Evolutionary conservation across 768 basidiomycete species (phyloP), one percentile per base, ranked within the genome.

Genomic region (Auricularia heimuer): DNA sequence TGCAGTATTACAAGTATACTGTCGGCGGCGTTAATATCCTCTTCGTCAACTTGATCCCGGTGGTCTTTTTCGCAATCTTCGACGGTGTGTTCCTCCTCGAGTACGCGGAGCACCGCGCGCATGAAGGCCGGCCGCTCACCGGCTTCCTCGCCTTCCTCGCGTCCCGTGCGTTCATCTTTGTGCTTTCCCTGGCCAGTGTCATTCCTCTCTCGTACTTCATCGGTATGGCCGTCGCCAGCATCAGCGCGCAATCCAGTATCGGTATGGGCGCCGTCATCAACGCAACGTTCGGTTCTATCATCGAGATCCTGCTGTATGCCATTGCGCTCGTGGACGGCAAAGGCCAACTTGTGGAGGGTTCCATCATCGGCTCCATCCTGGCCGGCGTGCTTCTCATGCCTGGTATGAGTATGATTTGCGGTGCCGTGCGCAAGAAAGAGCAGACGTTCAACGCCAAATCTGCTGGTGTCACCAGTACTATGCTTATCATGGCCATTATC

Each of bases 191-290:
- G 56, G 83, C 90, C 34, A 92, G 91, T 69, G 93, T 99, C 71
- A 98, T 99, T 68, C 97, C 97, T 0, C 81, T 99, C 21, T 94
- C 92, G 7, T 99, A 99, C 80, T 99, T 99, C 78, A 98, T 99
- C 72, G 97, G 97, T 18, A 98, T 98, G 97, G 97, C 97, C 7
- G 97, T 99, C 66, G 97, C 97, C 2, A 94, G 92, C 54, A 98
- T 99, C 71, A 93, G 90, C n/a, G 97, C 97, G 0, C 97, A 98
- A 72, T 95, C 93, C 0, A 94, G 91, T 1, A 99, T 99, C 67
- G 97, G 97, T 4, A 97, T 98, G 94, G 97, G 97, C 68, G 97
- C 97, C 2, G 96, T 98, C 70, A 98, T 99, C 80, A 99, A 99
- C 73, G 97, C 97, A 1, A 94, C 94, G 1, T 99, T 99, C 71